Base-by-base conservation (phyloP, 441 rosid species). In the Metrosideros polymorpha region DNA sequence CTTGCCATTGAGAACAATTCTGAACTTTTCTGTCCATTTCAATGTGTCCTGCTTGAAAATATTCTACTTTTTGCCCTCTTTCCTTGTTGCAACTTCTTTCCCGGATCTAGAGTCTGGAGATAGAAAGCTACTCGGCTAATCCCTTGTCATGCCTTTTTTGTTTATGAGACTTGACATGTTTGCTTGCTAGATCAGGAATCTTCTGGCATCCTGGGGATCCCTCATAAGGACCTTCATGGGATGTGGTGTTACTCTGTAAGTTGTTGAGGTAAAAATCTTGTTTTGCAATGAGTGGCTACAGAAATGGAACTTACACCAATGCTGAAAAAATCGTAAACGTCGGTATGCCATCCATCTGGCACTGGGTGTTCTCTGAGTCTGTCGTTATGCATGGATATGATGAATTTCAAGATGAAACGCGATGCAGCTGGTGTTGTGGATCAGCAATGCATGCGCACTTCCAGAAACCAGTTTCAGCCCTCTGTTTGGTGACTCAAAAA, bases 121-220 rank as follows among this genome's bases (percentile, higher is more conserved):
- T 71, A 22, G 79, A n/a, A 71, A 71, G 39, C 79, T 71, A 22
- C 79, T 39, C 47, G 39, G 79, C 79, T 71, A 56, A 39, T 39
- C 88, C 84, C 89, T 90, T 88, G 85, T 86, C 86, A 35, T 89
- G n/a, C 89, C 87, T 88, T 89, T 88, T 89, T 85, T 53, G 55
- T 90, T 91, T 91, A 90, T 86, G 76, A 91, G 89, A 87, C 57
- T 89, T 93, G 90, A 90, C 92, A 89, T 93, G 93, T 94, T 95
- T 95, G 92, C 93, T 95, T 95, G 91, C 92, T 95, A 94, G 99
- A 95, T 95, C 91, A 93, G 94, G 94, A 93, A 90, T 93, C 91
- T 91, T 92, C 94, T 92, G 86, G 94, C 92, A 86, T 91, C 90
- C 89, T 94, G 96, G 94, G 94, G 95, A 93, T 90, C 92, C 95